Base-by-base conservation (phyloP, 768 basidiomycete genomes). In the Rhizopogon vulgaris region DNA sequence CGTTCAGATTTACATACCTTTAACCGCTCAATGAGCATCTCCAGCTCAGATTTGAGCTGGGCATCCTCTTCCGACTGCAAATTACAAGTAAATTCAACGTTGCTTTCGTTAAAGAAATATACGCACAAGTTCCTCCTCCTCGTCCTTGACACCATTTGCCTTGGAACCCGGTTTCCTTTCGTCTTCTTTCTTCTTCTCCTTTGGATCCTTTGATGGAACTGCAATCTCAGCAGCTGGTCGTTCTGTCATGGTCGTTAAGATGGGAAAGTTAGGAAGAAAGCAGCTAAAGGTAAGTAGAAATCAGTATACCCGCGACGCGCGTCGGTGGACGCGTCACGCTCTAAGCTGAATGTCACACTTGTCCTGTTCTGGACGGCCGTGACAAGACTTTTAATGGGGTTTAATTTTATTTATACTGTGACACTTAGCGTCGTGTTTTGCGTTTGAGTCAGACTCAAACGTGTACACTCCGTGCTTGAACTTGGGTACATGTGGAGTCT, bases 21-120 rank as follows among this genome's bases (percentile, higher is more conserved):
- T 50, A 99, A 67, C 40, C 96, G 83, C 66, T 98, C 94, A 27
- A 95, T 84, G 24, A 98, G 80, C 94, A 99, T 93, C 67, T 98
- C 96, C 18, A 99, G 78, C 71, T 99, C 94, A 52, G 82, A 85
- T 71, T 90, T 90, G 53, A 99, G 81, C 63, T 94, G 90, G 30
- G 84, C 75, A 69, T 99, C 96, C 72, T 98, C 96, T 65, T 99
- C 96, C 25, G 90, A 93, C 94, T 94, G 52, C 3, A 7, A 7
- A 52, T 43, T 8, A 38, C 7, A 24, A 58, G 52, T 51, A 41
- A 41, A 36, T 3, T 30, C 27, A 24, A 51, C 42, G 53, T 36
- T 34, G 39, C 54, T 58, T 60, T 41, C 48, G 56, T 15, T 55
- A 25, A 52, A 48, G 45, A 28, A 52, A 45, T 32, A 30, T 39